A percentile compares a stretch with the other conserved stretches of the same genome.
phyloP scores from a whole-genome alignment of 345 rosid species.

The Acer yangbiense region DNA sequence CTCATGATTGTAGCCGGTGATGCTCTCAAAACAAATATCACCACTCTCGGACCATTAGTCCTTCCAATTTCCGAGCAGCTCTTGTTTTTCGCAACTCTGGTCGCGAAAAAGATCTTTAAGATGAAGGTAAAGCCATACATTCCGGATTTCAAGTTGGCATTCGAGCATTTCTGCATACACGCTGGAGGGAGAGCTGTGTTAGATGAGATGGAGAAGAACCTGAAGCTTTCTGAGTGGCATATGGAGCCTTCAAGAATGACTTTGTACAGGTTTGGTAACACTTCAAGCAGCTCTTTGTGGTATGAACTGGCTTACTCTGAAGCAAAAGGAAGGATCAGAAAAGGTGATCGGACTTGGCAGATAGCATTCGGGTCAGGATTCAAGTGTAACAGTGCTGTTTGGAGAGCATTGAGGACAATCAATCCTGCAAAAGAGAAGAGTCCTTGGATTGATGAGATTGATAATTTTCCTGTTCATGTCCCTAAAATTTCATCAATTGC shows the following conservation, averaged over 20 bases:
- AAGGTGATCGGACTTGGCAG: slow-evolving; percentile 45
- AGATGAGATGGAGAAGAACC: slow-evolving; percentile 65
- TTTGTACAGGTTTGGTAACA: slow-evolving; percentile 60
- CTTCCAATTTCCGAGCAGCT: slow-evolving; percentile 64
- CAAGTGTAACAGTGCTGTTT: slow-evolving; percentile 41
- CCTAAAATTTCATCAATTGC: slow-evolving; percentile 7
- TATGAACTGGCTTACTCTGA: slow-evolving; percentile 45
- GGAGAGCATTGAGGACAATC: slow-evolving; percentile 28
- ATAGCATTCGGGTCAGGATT: slow-evolving; percentile 47
- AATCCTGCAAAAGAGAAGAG: slow-evolving; percentile 25
- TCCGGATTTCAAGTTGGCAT: slow-evolving; percentile 70
- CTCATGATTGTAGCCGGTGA: slow-evolving; percentile 62
- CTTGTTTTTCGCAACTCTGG: slow-evolving; percentile 37
- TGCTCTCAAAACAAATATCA: slow-evolving; percentile 61
- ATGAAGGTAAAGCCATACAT: slow-evolving; percentile 53
- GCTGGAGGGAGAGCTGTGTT: slow-evolving; percentile 69
- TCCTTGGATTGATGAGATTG: slow-evolving; percentile 35
- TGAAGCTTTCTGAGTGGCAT: slow-evolving; percentile 58
- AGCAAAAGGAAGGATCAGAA: slow-evolving; percentile 45
- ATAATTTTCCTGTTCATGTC: slow-evolving; percentile 19
- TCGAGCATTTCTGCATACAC: slow-evolving; percentile 76
- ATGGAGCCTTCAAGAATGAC: slow-evolving; percentile 87
- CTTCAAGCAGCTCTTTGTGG: slow-evolving; percentile 46
- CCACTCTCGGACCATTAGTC: slow-evolving; percentile 66
- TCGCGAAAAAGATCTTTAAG: slow-evolving; percentile 45